Evolutionary conservation across 345 rosid genomes (phyloP).

Genomic region (Camelina hispida): DNA sequence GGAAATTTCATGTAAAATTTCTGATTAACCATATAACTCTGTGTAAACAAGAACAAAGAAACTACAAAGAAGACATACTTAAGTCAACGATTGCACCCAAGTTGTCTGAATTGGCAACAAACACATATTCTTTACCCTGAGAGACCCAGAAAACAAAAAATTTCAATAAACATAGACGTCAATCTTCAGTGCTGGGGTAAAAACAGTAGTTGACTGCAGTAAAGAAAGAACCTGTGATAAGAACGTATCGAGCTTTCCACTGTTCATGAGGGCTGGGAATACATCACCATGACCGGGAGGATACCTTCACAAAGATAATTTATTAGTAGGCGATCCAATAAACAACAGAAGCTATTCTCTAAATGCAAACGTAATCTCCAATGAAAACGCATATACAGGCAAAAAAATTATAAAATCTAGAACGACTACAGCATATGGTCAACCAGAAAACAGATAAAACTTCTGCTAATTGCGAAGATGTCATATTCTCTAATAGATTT

Average conservation of each 20-base stretch:
- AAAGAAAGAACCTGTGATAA: slow-evolving; percentile 66
- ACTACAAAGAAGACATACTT: slow-evolving; percentile 61
- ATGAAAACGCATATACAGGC: not conserved
- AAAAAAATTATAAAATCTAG: not conserved
- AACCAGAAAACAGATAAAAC: not conserved
- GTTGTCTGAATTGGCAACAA: slow-evolving; percentile 93
- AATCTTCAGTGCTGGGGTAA: not conserved
- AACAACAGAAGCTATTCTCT: not conserved
- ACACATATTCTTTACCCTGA: slow-evolving; percentile 97
- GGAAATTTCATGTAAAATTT: slow-evolving; percentile 15
- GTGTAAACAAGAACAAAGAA: too few relatives aligned
- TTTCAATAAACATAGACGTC: not conserved
- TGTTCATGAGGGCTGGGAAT: slow-evolving; percentile 82
- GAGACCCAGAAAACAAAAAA: slow-evolving; percentile 9
- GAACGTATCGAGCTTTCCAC: slow-evolving; percentile 90
- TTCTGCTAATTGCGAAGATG: slow-evolving; percentile 5
- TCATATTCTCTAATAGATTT: not conserved
- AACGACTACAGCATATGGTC: slow-evolving; percentile 10
- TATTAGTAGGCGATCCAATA: slow-evolving; percentile 3
- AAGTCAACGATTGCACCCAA: slow-evolving; percentile 93
- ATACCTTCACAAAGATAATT: slow-evolving; percentile 62
- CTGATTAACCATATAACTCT: slow-evolving; percentile 6
- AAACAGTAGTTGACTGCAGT: slow-evolving; percentile 7
- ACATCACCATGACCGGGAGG: slow-evolving; percentile 99
- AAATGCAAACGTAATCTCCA: not conserved